Conservation (phyloP, 176 grass and related monocot species). For the Tuctoria greenei region DNA sequence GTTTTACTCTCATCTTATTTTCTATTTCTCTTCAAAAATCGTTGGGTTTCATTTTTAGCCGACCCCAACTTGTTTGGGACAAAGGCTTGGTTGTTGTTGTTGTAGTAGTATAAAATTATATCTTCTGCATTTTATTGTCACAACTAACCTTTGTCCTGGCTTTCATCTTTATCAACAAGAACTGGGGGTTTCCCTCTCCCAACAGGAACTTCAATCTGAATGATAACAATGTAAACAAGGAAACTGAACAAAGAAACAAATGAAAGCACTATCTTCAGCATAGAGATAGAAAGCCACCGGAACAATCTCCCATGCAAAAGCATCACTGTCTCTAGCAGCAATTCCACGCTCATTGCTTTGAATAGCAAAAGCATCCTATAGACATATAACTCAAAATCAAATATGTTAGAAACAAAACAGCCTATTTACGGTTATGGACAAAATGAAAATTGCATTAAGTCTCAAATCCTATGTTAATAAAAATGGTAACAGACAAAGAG, state of each 20-base stretch:
- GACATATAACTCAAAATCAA: constrained; percentile 28
- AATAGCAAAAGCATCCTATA: constrained; percentile 81
- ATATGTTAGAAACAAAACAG: constrained; percentile 5
- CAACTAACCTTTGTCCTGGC: constrained; percentile 74
- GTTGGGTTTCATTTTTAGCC: too few relatives aligned
- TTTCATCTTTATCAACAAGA: constrained; percentile 81
- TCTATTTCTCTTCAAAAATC: too few relatives aligned
- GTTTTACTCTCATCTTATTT: too few relatives aligned
- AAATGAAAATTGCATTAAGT: neutral
- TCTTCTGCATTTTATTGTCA: too few relatives aligned
- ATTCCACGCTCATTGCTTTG: constrained; percentile 97
- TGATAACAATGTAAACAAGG: constrained; percentile 22
- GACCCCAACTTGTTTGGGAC: too few relatives aligned
- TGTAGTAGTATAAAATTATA: too few relatives aligned
- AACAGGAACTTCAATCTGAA: constrained; percentile 83
- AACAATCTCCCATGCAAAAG: constrained; percentile 90
- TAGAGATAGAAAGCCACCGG: constrained; percentile 50
- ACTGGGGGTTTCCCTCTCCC: constrained; percentile 76
- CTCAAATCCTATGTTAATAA: neutral
- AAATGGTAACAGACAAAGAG: neutral
- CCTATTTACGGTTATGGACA: neutral
- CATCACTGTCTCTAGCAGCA: constrained; percentile 75
- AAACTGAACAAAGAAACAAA: constrained; percentile 16
- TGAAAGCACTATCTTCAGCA: neutral
- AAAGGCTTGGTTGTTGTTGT: too few relatives aligned